Evolutionary conservation across 345 rosid species (phyloP).

Genomic region (Pistacia integerrima): DNA sequence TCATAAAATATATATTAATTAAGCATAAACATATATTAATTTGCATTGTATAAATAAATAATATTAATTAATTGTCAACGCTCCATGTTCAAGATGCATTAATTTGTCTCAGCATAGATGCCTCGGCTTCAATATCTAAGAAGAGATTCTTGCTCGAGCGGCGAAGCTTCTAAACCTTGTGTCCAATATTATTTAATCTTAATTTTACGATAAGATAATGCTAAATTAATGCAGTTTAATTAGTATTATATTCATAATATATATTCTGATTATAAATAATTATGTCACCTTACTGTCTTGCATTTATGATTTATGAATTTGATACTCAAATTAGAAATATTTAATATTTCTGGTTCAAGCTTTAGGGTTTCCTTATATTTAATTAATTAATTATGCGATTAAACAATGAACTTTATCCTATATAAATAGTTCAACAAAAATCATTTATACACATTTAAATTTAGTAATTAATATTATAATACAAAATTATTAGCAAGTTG

Average conservation of each 20-base stretch:
- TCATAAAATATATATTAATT: no score
- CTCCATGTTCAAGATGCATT: slow-evolving; percentile 9
- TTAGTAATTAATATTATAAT: no score
- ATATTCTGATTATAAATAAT: neutral
- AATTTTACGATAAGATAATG: slow-evolving; percentile 4
- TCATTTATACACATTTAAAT: no score
- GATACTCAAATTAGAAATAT: neutral
- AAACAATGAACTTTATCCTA: no score
- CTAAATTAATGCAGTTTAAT: neutral
- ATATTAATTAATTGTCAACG: neutral
- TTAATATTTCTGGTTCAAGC: no score
- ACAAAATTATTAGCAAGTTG: neutral
- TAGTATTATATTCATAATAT: neutral
- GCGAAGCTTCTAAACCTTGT: slow-evolving; percentile 50
- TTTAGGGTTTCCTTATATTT: no score
- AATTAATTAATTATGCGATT: no score
- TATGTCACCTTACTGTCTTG: no score
- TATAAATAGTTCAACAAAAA: no score
- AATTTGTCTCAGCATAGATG: slow-evolving; percentile 1
- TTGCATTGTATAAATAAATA: no score
- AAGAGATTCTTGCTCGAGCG: slow-evolving; percentile 25
- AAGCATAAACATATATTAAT: no score
- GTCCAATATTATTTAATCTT: slow-evolving; percentile 14
- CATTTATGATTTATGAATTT: neutral
- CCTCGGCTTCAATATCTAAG: slow-evolving; percentile 17